These are phyloP conservation scores for Leucocoprinus leucothites DNA, from an alignment of 768 basidiomycete species.

Conservation along the genomic window DNA sequence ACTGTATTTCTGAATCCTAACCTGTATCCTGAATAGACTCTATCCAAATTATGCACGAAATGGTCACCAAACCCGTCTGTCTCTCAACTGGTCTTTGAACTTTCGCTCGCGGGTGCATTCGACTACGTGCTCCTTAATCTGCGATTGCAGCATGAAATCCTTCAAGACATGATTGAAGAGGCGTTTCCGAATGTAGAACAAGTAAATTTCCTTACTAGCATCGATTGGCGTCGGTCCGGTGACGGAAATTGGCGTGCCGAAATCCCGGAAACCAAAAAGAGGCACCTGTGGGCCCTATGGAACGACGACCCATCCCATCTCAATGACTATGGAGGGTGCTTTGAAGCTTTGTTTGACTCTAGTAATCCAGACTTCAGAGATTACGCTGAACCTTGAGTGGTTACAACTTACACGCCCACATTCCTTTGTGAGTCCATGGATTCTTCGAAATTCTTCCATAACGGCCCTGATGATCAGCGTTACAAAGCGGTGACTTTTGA, in stretches of 20 bases:
- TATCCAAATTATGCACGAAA: not conserved
- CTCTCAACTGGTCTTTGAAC: not conserved
- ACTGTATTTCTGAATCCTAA: too few species aligned
- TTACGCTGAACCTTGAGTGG: too few species aligned
- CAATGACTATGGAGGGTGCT: conserved; percentile 1
- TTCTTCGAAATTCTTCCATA: not conserved
- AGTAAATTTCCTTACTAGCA: conserved; percentile 3
- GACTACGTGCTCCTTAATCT: not conserved
- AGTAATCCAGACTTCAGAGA: not conserved
- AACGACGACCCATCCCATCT: not conserved
- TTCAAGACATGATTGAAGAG: not conserved
- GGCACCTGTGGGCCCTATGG: not conserved
- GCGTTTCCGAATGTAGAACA: conserved; percentile 7
- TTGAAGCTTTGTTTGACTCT: not conserved
- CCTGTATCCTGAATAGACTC: not conserved
- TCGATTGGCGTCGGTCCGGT: not conserved
- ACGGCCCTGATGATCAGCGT: not conserved
- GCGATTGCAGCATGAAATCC: not conserved
- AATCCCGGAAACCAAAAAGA: not conserved
- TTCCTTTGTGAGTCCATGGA: not conserved
- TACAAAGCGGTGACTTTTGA: not conserved
- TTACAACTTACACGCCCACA: too few species aligned
- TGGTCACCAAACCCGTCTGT: conserved; percentile 6
- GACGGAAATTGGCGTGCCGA: not conserved
- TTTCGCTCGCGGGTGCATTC: not conserved